These are phyloP conservation scores for Paramecium tetraurelia DNA, from an alignment of 73 alveolate genomes.

Conservation along the genomic window DNA sequence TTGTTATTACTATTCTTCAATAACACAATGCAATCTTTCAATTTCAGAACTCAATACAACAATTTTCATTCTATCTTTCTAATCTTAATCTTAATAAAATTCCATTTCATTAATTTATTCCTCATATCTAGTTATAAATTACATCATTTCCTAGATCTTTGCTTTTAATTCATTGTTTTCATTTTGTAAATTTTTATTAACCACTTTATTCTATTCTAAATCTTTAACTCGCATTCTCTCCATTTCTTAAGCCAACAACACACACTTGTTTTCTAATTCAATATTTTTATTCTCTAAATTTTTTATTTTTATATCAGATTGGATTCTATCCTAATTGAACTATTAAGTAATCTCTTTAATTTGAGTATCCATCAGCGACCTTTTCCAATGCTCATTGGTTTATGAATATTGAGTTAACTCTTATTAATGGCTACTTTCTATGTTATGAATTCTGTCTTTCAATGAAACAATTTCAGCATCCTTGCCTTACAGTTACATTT, in stretches of 20 bases:
- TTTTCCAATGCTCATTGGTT: background rate
- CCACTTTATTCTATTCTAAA: background rate
- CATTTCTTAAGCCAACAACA: background rate
- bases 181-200: background rate
- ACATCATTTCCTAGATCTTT: background rate
- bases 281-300: background rate
- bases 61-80: background rate
- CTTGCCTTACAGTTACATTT: background rate
- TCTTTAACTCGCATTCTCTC: conserved; percentile 4
- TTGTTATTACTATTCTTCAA: background rate
- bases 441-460: background rate
- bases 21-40: background rate
- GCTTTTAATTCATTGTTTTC: background rate
- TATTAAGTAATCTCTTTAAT: background rate
- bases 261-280: background rate
- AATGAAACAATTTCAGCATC: background rate
- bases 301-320: background rate
- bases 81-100: background rate
- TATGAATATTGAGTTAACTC: background rate
- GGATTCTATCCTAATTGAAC: background rate
- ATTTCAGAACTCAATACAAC: conserved; percentile 9
- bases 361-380: background rate
- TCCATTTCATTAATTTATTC: background rate
- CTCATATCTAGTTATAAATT: background rate
- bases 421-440: background rate